A percentile compares a stretch with the other conserved stretches of the same genome.
Evolutionary conservation across 2,329 filamentous ascomycete genomes (phyloP).

Genomic region (Diaporthe nobilis): DNA sequence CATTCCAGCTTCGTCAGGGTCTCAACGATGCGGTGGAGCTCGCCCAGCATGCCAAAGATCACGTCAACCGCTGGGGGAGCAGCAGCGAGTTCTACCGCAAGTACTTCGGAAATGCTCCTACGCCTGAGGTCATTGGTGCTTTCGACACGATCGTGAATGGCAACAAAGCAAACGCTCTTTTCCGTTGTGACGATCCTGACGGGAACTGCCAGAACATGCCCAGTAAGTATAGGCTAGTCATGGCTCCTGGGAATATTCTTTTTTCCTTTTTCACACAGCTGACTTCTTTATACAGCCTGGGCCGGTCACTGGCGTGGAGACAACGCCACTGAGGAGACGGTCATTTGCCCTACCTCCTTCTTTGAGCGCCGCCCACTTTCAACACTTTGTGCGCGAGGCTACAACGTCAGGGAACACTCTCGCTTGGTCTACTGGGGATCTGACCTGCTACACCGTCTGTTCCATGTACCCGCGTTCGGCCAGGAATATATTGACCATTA

Average conservation of each 20-base stretch:
- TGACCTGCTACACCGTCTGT: constrained; percentile 77
- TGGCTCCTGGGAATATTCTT: neutral
- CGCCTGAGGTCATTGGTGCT: constrained; percentile 72
- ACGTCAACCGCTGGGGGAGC: constrained; percentile 71
- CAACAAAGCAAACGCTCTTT: constrained; percentile 69
- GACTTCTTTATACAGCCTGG: constrained; percentile 62
- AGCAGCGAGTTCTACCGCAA: constrained; percentile 72
- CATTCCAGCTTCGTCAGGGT: constrained; percentile 66
- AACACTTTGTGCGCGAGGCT: constrained; percentile 73
- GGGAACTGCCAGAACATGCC: constrained; percentile 65
- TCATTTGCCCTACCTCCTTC: constrained; percentile 77
- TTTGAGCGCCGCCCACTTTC: constrained; percentile 68
- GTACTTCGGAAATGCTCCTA: constrained; percentile 75
- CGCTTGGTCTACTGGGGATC: constrained; percentile 76
- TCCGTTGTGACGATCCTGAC: constrained; percentile 79
- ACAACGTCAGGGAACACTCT: constrained; percentile 68
- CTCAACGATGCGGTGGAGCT: constrained; percentile 72
- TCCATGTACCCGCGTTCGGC: constrained; percentile 73
- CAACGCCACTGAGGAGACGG: constrained; percentile 76
- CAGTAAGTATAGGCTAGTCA: neutral
- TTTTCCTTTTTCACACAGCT: neutral
- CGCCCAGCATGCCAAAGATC: constrained; percentile 73
- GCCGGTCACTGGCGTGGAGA: constrained; percentile 77
- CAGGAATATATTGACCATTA: constrained; percentile 74
- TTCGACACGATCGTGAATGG: constrained; percentile 72